Evolutionary conservation across 2,329 filamentous ascomycete species (phyloP).

Genomic region (Botrytis fabae): DNA sequence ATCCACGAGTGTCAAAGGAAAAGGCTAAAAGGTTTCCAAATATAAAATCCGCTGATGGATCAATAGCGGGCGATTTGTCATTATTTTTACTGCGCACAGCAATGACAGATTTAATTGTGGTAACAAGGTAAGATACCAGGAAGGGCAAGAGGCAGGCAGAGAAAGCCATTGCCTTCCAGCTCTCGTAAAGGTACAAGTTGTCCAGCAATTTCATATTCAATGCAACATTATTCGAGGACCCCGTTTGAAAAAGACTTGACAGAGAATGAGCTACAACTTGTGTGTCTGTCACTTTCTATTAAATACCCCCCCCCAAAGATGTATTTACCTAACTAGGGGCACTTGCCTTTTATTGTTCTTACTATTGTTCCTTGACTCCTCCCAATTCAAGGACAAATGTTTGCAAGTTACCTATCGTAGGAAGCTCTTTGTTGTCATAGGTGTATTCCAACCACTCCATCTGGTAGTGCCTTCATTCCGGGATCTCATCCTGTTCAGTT

Average conservation of each 20-base stretch:
- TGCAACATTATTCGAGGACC: too few relatives aligned
- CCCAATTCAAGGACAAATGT: not conserved
- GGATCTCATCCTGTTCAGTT: not conserved
- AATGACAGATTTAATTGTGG: constrained; percentile 19
- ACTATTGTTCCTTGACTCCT: not conserved
- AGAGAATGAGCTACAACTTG: not conserved
- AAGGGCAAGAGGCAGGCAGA: constrained; percentile 17
- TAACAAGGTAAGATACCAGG: constrained; percentile 21
- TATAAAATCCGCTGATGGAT: constrained; percentile 28
- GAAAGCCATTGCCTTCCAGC: constrained; percentile 18
- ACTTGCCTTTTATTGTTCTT: constrained; percentile 1
- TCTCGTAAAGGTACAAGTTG: not conserved
- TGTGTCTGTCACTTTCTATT: not conserved
- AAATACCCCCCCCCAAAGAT: not conserved
- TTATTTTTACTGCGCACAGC: constrained; percentile 18
- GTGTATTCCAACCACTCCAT: not conserved
- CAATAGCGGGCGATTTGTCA: constrained; percentile 27
- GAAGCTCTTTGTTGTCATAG: not conserved
- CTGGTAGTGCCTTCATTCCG: not conserved
- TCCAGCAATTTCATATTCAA: not conserved
- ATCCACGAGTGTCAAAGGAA: constrained; percentile 26
- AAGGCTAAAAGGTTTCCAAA: constrained; percentile 32
- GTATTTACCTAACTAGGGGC: not conserved
- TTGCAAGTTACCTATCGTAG: not conserved
- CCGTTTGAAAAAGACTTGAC: not conserved